Evolutionary conservation across 2,329 filamentous ascomycete species (phyloP).

Genomic region (Aspergillus chevalieri): DNA sequence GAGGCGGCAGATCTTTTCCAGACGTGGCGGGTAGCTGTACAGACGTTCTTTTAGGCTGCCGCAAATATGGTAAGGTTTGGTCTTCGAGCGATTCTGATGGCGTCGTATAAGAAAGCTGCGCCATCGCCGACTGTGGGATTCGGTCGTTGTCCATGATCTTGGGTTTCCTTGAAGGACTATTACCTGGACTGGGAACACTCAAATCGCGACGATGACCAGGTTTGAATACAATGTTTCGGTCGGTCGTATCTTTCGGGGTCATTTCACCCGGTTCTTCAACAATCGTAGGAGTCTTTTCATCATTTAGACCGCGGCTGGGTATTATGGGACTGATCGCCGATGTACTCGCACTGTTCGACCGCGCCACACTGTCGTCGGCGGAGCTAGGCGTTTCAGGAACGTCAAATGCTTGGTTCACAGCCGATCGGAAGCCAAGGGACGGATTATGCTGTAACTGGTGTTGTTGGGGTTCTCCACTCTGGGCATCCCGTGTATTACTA

Average conservation of each 20-base stretch:
- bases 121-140: conserved; percentile 39
- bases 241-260: conserved; percentile 17
- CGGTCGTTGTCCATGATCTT: conserved; percentile 42
- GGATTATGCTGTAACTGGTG: conserved; percentile 45
- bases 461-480: conserved; percentile 11
- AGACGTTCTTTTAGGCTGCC: conserved; percentile 1
- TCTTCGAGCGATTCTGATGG: conserved; percentile 20
- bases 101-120: conserved; percentile 37
- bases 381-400: conserved; percentile 50
- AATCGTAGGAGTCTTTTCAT: conserved; percentile 48
- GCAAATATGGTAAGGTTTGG: conserved; percentile 4
- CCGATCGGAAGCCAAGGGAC: conserved; percentile 52
- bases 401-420: conserved; percentile 62
- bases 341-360: conserved; percentile 59
- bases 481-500: conserved; percentile 6
- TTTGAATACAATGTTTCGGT: conserved; percentile 37
- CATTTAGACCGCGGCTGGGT: conserved; percentile 31
- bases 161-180: conserved; percentile 57
- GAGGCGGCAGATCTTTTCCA: conserved; percentile 23
- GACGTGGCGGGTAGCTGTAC: conserved; percentile 5
- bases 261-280: conserved; percentile 46
- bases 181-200: conserved; percentile 52
- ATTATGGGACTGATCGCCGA: conserved; percentile 62
- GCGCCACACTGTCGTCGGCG: conserved; percentile 47
- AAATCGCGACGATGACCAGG: conserved; percentile 53